phyloP scores from a whole-genome alignment of 2,329 filamentous ascomycete species.

The Ascochyta pisi region DNA sequence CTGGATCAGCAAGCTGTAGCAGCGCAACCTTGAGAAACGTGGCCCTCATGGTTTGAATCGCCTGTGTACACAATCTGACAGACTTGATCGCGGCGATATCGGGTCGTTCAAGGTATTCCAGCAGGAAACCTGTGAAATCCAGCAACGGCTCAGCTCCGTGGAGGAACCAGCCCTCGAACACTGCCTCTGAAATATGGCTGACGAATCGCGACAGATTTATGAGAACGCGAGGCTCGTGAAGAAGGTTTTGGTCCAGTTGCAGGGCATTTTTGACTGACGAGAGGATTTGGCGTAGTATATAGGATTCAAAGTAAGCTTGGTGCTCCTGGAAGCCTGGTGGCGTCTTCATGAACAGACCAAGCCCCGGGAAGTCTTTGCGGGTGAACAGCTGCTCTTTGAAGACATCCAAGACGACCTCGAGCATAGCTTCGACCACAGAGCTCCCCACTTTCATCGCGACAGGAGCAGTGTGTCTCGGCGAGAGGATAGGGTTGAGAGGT shows the following conservation, averaged over 20 bases:
- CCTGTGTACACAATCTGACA: conserved; percentile 88
- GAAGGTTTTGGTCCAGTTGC: conserved; percentile 71
- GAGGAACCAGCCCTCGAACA: conserved; percentile 97
- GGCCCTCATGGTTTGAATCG: conserved; percentile 75
- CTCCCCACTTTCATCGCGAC: conserved; percentile 64
- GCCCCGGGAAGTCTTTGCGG: conserved; percentile 89
- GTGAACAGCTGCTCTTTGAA: conserved; percentile 86
- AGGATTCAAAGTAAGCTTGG: conserved; percentile 94
- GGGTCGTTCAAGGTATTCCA: conserved; percentile 88
- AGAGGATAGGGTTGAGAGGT: conserved; percentile 68
- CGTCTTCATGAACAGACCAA: conserved; percentile 83
- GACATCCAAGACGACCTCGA: conserved; percentile 79
- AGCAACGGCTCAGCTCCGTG: conserved; percentile 83
- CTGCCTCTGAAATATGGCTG: conserved; percentile 82
- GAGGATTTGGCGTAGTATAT: conserved; percentile 78
- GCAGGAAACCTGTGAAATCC: conserved; percentile 81
- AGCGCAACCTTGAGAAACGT: conserved; percentile 82
- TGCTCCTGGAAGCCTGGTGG: conserved; percentile 94
- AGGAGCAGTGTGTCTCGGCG: conserved; percentile 61
- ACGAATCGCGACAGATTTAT: conserved; percentile 86
- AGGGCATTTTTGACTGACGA: conserved; percentile 73
- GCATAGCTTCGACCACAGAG: conserved; percentile 74
- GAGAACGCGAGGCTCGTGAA: conserved; percentile 82
- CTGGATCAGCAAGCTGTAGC: conserved; percentile 81
- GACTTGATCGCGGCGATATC: conserved; percentile 83